phyloP scores from a whole-genome alignment of 1,284 basidiomycete genomes.

The Marasmius oreades region DNA sequence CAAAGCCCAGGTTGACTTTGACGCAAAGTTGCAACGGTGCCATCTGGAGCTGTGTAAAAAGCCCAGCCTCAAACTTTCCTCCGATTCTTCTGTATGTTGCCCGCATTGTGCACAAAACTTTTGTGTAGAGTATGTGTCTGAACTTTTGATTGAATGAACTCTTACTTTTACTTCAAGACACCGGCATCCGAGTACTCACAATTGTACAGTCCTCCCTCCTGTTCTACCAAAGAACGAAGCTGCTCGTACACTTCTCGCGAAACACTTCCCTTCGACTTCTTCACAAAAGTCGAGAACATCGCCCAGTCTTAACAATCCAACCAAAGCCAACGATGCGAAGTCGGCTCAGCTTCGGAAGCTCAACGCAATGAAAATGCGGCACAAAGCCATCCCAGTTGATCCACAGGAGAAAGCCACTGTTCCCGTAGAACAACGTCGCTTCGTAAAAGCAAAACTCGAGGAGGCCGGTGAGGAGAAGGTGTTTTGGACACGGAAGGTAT shows the following conservation, averaged over 20 bases:
- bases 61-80: slow-evolving; percentile 42
- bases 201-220: slow-evolving; percentile 33
- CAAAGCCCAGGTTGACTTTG: not conserved
- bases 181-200: slow-evolving; percentile 55
- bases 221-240: slow-evolving; percentile 36
- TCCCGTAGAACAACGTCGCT: slow-evolving; percentile 51
- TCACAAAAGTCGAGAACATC: slow-evolving; percentile 19
- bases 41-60: slow-evolving; percentile 48
- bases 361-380: slow-evolving; percentile 70
- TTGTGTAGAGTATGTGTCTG: slow-evolving; percentile 52
- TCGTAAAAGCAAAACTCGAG: slow-evolving; percentile 43
- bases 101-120: slow-evolving; percentile 52
- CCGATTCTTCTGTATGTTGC: slow-evolving; percentile 38
- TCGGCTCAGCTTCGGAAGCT: slow-evolving; percentile 52
- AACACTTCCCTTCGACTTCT: slow-evolving; percentile 40
- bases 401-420: slow-evolving; percentile 46
- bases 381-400: slow-evolving; percentile 60
- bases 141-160: not conserved
- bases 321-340: slow-evolving; percentile 44
- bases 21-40: slow-evolving; percentile 43
- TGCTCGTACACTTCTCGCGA: slow-evolving; percentile 52
- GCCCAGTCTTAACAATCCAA: slow-evolving; percentile 29
- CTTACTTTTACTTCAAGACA: slow-evolving; percentile 38
- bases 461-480: slow-evolving; percentile 32
- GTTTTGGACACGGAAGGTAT: slow-evolving; percentile 73